Conservation (phyloP, 805 yeast genomes). For the Phaffomyces opuntiae region DNA sequence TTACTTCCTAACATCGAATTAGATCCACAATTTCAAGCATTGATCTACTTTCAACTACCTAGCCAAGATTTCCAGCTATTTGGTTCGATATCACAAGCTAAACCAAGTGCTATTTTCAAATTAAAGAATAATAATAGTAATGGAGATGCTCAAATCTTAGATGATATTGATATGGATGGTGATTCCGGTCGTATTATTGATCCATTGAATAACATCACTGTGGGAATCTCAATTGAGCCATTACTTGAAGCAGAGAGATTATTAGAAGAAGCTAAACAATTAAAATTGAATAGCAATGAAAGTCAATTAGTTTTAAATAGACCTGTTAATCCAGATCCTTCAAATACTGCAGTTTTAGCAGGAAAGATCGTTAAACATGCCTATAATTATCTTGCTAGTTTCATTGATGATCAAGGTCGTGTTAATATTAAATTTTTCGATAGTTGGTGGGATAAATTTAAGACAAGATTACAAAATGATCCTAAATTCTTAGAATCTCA, state of each 20-base stretch:
- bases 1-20: conserved; percentile 72
- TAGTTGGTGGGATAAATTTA: conserved; percentile 94
- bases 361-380: conserved; percentile 88
- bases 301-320: conserved; percentile 15
- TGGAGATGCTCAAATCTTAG: conserved; percentile 30
- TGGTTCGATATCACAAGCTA: conserved; percentile 54
- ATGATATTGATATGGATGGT: conserved; percentile 52
- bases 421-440: conserved; percentile 86
- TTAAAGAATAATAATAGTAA: conserved; percentile 47
- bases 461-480: conserved; percentile 63
- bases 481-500: conserved; percentile 67
- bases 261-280: conserved; percentile 33
- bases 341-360: conserved; percentile 55
- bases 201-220: conserved; percentile 30
- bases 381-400: conserved; percentile 85
- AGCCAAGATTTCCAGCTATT: conserved; percentile 51
- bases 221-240: conserved; percentile 92
- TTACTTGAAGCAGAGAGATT: conserved; percentile 55
- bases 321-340: conserved; percentile 19
- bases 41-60: conserved; percentile 77
- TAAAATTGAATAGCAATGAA: conserved; percentile 7
- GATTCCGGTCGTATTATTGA: conserved; percentile 23
- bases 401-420: conserved; percentile 69
- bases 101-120: conserved; percentile 90
- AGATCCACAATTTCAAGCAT: conserved; percentile 70